These are phyloP conservation scores for Ceratobasidium sp. DNA, from an alignment of 1,284 basidiomycete genomes.

Conservation along the genomic window DNA sequence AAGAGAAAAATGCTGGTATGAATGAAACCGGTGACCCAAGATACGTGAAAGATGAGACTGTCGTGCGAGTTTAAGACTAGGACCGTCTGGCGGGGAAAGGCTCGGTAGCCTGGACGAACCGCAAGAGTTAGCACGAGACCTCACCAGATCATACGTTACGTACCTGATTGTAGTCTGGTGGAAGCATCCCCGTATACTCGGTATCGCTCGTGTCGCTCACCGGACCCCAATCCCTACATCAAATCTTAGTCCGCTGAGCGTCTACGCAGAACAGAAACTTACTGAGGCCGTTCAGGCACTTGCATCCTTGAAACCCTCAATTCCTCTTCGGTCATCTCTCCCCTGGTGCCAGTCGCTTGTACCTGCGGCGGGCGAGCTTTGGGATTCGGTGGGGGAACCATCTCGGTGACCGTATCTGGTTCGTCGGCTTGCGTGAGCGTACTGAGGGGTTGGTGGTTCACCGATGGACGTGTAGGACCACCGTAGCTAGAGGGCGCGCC, in stretches of 20 bases:
- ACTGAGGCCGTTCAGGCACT: constrained; percentile 24
- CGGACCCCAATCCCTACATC: constrained; percentile 21
- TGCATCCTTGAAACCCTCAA: constrained; percentile 18
- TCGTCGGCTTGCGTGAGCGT: constrained; percentile 14
- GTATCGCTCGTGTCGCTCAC: not conserved
- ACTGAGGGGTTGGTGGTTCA: constrained; percentile 20
- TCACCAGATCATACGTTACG: not conserved
- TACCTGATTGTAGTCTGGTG: constrained; percentile 25
- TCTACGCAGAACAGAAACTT: not conserved
- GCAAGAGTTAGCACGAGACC: not conserved
- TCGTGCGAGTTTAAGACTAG: not conserved
- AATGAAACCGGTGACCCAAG: too few relatives aligned
- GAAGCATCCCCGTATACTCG: constrained; percentile 6
- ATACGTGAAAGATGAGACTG: not conserved
- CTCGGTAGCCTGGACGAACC: constrained; percentile 17
- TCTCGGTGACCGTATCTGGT: constrained; percentile 1
- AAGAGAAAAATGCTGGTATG: not conserved
- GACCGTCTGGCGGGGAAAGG: not conserved
- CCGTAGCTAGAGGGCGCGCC: constrained; percentile 3
- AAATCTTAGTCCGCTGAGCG: not conserved
- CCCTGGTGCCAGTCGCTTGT: not conserved
- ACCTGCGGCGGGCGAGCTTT: constrained; percentile 4
- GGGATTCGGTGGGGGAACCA: constrained; percentile 22
- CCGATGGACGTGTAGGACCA: not conserved
- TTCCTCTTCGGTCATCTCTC: constrained; percentile 22